phyloP scores from a whole-genome alignment of 148 eudicot genomes.

The Vaccinium macrocarpon region DNA sequence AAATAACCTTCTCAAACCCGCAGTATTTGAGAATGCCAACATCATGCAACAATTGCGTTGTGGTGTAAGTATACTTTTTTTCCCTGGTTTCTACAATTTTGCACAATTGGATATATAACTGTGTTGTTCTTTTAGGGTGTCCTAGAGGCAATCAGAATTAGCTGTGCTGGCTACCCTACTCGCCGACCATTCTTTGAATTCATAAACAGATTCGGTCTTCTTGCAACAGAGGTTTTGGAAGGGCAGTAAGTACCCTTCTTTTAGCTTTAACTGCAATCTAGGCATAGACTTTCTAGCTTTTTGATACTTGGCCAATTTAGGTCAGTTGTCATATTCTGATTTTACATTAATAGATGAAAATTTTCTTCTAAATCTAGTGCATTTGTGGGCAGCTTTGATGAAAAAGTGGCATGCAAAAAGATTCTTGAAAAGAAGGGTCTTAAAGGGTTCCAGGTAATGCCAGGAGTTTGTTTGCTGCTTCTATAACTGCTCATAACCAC shows the following conservation, averaged over 20 bases:
- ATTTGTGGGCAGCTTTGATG: conserved; percentile 65
- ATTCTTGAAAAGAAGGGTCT: conserved; percentile 85
- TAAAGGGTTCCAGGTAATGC: conserved; percentile 78
- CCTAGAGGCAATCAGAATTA: conserved; percentile 95
- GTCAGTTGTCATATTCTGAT: neutral
- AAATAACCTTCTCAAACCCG: conserved; percentile 83
- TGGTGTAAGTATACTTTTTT: conserved; percentile 73
- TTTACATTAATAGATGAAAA: neutral
- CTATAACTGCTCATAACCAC: neutral
- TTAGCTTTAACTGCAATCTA: conserved; percentile 12
- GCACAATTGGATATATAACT: neutral
- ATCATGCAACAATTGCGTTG: conserved; percentile 96
- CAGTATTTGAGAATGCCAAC: conserved; percentile 82
- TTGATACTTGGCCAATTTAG: neutral
- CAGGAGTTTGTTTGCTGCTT: conserved; percentile 3
- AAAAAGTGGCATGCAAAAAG: conserved; percentile 70
- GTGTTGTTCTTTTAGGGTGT: conserved; percentile 68
- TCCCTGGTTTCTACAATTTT: neutral
- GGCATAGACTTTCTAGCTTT: neutral
- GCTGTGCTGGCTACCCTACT: conserved; percentile 99
- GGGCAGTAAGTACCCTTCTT: conserved; percentile 51
- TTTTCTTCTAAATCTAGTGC: conserved; percentile 15
- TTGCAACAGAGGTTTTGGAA: conserved; percentile 70
- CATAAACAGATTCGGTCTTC: conserved; percentile 91
- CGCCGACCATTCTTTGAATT: conserved; percentile 98